phyloP scores from a whole-genome alignment of 2,329 filamentous ascomycete genomes.

The Neofusicoccum ribis region DNA sequence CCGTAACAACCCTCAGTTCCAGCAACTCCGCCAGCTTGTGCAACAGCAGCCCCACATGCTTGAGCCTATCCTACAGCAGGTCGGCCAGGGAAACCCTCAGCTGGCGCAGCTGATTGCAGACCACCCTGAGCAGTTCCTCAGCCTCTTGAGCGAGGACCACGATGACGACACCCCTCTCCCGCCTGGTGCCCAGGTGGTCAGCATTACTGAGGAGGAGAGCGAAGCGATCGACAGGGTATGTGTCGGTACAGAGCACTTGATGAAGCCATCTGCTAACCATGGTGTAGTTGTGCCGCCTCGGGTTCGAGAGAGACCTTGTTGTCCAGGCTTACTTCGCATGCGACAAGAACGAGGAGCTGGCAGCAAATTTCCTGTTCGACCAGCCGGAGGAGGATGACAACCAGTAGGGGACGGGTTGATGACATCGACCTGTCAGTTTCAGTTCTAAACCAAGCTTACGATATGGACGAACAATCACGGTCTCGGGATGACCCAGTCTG shows the following conservation, averaged over 20 bases:
- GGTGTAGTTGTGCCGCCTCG: slow-evolving; percentile 78
- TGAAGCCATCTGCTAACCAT: slow-evolving; percentile 18
- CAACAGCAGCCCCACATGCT: slow-evolving; percentile 99
- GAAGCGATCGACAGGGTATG: slow-evolving; percentile 92
- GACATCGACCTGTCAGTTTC: slow-evolving; percentile 10
- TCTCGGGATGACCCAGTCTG: slow-evolving; percentile 2
- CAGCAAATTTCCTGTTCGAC: slow-evolving; percentile 97
- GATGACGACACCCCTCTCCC: slow-evolving; percentile 83
- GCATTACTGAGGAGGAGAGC: slow-evolving; percentile 92
- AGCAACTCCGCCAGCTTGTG: slow-evolving; percentile 93
- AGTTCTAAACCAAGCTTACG: slow-evolving; percentile 12
- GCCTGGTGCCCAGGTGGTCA: slow-evolving; percentile 84
- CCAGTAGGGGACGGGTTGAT: slow-evolving; percentile 26
- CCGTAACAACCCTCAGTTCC: slow-evolving; percentile 94
- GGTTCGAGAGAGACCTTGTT: slow-evolving; percentile 88
- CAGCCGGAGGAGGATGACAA: slow-evolving; percentile 83
- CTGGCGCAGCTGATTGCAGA: slow-evolving; percentile 88
- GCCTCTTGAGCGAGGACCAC: slow-evolving; percentile 82
- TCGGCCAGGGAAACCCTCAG: slow-evolving; percentile 91
- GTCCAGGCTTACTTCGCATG: slow-evolving; percentile 99
- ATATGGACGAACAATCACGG: slow-evolving; percentile 19
- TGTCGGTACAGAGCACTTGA: neutral
- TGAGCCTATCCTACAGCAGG: slow-evolving; percentile 94
- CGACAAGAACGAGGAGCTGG: slow-evolving; percentile 98
- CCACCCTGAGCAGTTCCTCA: slow-evolving; percentile 91